Base-by-base conservation (phyloP, 306 rosid genomes). In the Carpinus fangiana region DNA sequence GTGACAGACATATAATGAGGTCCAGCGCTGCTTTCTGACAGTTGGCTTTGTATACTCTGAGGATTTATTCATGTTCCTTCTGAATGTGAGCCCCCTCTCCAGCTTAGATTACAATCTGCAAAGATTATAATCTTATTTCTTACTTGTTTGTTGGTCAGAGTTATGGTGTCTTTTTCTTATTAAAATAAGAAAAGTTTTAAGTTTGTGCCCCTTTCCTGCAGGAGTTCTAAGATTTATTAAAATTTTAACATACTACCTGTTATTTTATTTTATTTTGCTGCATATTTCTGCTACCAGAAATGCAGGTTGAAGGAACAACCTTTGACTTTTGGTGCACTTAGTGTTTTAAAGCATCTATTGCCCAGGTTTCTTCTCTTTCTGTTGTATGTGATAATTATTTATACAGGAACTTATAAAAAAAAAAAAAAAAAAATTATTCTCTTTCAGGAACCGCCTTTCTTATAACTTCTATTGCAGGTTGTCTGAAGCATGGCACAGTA, bases 11-110 rank as follows among this genome's bases (percentile, higher is more conserved):
- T 94, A 94, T 82, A 94, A 94, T 84, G 97, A 94, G 85, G 92
- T 94, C 78, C 98, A 94, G 79, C 97, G 80, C 76, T 94, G 98
- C 90, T 94, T 92, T 90, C 93, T 94, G 81, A 88, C 96, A 47
- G 95, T 90, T 75, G 98, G 98, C 72, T 78, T 89, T 84, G 90
- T 92, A 80, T 94, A 94, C 80, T 93, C 97, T 20, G 97, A 94
- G 83, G 97, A 94, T 89, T 79, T 94, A 75, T 94, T 92, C 85
- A 61, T 85, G 82, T 90, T 92, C 83, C 98, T 94, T 76, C 79
- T 89, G 72, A 90, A 86, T 86, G 98, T 94, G 89, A 88, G 97
- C 90, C 70, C 45, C 72, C 7, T 66, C 55, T 55, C 34, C 45
- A 79, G 41, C 72, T 76, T 79, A 59, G 13, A 53, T 54, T 43